Evolutionary conservation across 164 flowering plant genomes (phyloP), one percentile per base, ranked within the genome.

Genomic region (Vitis rotundifolia): DNA sequence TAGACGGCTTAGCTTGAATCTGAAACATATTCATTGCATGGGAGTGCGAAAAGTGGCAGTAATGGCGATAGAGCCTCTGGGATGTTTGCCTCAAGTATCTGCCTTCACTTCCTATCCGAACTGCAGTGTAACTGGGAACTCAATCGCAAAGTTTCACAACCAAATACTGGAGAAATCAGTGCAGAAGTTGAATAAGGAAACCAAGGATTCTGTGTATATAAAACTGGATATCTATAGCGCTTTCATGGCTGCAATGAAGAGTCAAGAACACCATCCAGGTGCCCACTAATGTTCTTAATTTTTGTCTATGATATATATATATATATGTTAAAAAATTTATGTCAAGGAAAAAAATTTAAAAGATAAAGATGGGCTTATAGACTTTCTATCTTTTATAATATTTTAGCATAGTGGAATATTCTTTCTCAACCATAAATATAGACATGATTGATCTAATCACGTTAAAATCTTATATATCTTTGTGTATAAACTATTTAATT

Each of bases 1-100:
- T 3, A 59, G 73, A 13, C 79, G 80, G 61, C 77, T 80, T 8
- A 71, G 54, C 1, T 9, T 50, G 22, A 70, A 85, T 60, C 59
- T 82, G 14, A 65, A 69, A 53, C 73, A 79, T 2, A 78, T 85
- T 28, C 78, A 74, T 2, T 68, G 48, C 2, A 48, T 83, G 50
- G 86, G 86, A 63, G 80, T 85, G 28, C 31, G 26, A 47, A 85
- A 81, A 68, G 54, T 85, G 59, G 79, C 69, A 0, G 71, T 85
- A 3, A 76, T 82, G n/a, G 58, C 71, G 11, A 59, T 85, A 2
- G 75, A 74, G 71, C 88, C 88, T 2, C 31, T 78, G 9, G 86
- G 88, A 10, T 85, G 88, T 56, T 66, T 79, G 22, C 88, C 88
- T 9, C 11, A 48, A 8, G 29, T 29, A 26, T 69, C 89, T 3